Conservation (phyloP, 2,329 filamentous ascomycete species). For the Hirsutella rhossiliensis region DNA sequence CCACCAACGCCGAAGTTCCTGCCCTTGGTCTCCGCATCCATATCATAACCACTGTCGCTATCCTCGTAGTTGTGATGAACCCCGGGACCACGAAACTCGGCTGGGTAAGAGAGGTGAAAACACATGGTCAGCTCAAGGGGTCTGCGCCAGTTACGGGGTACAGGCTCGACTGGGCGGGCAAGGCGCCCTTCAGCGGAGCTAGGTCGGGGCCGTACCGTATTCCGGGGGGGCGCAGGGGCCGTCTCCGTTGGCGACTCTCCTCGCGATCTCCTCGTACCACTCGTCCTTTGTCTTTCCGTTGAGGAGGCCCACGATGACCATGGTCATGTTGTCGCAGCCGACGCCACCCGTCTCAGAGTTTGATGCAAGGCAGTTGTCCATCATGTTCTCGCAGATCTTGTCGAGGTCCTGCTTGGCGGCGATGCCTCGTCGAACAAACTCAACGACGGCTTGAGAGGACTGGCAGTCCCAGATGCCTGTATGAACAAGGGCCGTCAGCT, state of each 20-base stretch:
- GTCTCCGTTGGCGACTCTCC: slow-evolving; percentile 89
- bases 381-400: slow-evolving; percentile 99
- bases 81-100: slow-evolving; percentile 74
- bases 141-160: slow-evolving; percentile 7
- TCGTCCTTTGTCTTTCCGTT: slow-evolving; percentile 89
- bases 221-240: slow-evolving; percentile 97
- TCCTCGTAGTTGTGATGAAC: slow-evolving; percentile 76
- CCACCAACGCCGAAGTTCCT: slow-evolving; percentile 55
- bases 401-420: slow-evolving; percentile 90
- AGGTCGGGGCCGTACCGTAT: slow-evolving; percentile 72
- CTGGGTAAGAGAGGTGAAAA: slow-evolving; percentile 28
- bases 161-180: background rate
- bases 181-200: slow-evolving; percentile 3
- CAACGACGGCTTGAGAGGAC: slow-evolving; percentile 91
- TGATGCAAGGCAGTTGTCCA: slow-evolving; percentile 97
- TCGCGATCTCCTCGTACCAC: slow-evolving; percentile 95
- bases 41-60: slow-evolving; percentile 64
- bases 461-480: slow-evolving; percentile 99
- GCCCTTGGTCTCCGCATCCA: slow-evolving; percentile 55
- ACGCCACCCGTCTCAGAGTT: slow-evolving; percentile 97
- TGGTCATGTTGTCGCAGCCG: slow-evolving; percentile 99
- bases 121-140: slow-evolving; percentile 10
- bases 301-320: slow-evolving; percentile 80
- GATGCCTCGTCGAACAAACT: slow-evolving; percentile 93
- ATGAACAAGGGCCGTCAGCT: background rate